Evolutionary conservation across 129 eudicot species (phyloP), one percentile per base, ranked within the genome.

Genomic region (Tagetes patula): DNA sequence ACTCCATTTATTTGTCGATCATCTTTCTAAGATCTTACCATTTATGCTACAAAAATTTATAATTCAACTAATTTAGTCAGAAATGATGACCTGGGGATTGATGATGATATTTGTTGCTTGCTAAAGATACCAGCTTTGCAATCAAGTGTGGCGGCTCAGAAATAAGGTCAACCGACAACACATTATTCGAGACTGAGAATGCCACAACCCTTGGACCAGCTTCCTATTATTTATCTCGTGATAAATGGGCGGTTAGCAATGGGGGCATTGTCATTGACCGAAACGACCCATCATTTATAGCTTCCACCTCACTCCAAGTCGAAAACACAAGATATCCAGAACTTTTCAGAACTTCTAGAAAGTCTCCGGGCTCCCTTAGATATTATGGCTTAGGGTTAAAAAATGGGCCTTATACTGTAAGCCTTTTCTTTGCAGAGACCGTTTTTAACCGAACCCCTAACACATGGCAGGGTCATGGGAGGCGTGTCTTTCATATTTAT

Each of bases 121-220:
- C 41, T 71, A 59, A 71, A 85, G 89, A 79, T 82, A 7, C 84
- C 52, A 71, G 78, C 69, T 82, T 85, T 58, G 84, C 86, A 41
- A 82, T 85, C 63, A 85, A 85, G 49, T 85, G 86, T 69, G 89
- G 89, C 49, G 89, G 89, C 50, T 75, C 86, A 11, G 80, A 79
- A 76, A 36, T 82, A 20, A 76, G 80, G 68, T 76, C 84, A 8
- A 8, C 67, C 1, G 67, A 85, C 50, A 61, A 54, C 60, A 58
- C 79, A 34, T 43, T 76, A 30, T 85, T 82, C 63, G 89, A 85
- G 55, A 79, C 70, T 6, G 89, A 85, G 39, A 82, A 82, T 70
- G 40, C 67, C 3, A 69, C 83, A 13, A 10, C 77, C 20, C 82
- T 85, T 68, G 89, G 89, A 42, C 86, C 86, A 12, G 86, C 89